Conservation (phyloP, 2,329 filamentous ascomycete genomes). For the Beauveria brongniartii region DNA sequence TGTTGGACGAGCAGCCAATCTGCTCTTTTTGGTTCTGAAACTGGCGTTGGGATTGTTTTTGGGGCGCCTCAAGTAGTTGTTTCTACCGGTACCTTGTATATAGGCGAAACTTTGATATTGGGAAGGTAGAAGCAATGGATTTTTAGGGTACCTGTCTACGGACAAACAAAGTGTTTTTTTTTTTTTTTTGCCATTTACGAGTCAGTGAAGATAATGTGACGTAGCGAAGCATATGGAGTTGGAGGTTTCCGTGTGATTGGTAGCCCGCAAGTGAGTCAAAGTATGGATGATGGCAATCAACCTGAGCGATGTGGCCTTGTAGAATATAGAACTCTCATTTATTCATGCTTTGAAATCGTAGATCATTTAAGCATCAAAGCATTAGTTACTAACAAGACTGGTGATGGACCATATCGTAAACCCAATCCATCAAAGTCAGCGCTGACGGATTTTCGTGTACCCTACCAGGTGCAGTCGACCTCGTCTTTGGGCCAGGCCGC, state of each 20-base stretch:
- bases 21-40: background rate
- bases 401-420: too few relatives aligned
- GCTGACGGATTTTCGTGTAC: too few relatives aligned
- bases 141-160: background rate
- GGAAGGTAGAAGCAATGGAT: constrained; percentile 1
- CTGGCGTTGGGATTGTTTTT: background rate
- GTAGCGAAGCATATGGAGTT: too few relatives aligned
- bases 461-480: background rate
- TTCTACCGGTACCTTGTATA: constrained; percentile 1
- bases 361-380: too few relatives aligned
- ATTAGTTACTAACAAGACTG: too few relatives aligned
- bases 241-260: too few relatives aligned
- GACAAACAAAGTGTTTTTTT: background rate
- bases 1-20: background rate
- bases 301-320: too few relatives aligned
- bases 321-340: too few relatives aligned
- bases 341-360: too few relatives aligned
- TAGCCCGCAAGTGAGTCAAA: too few relatives aligned
- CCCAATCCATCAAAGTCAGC: too few relatives aligned
- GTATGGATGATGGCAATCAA: too few relatives aligned
- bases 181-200: background rate
- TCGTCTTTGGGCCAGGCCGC: background rate
- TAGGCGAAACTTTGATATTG: background rate
- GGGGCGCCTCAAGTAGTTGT: background rate
- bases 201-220: background rate